Conservation (phyloP, 495 filamentous ascomycete genomes). For the Aspergillus campestris region DNA sequence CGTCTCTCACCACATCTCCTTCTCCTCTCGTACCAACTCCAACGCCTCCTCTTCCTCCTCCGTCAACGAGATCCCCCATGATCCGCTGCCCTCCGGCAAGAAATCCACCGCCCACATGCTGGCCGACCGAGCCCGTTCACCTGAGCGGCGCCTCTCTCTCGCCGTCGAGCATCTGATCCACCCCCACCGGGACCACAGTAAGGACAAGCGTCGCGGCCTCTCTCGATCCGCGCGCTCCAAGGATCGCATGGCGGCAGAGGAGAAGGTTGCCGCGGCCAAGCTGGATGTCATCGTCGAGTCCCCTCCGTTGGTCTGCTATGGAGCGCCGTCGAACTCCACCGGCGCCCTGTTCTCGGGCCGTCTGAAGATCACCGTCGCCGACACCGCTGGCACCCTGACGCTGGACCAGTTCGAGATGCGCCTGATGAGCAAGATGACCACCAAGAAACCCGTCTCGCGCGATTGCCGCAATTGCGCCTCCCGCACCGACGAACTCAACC, state of each 20-base stretch:
- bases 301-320: constrained; percentile 80
- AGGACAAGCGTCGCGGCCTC: constrained; percentile 34
- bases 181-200: constrained; percentile 35
- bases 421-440: constrained; percentile 56
- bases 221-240: constrained; percentile 33
- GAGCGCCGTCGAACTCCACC: constrained; percentile 61
- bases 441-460: constrained; percentile 67
- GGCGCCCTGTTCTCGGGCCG: constrained; percentile 86
- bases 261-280: constrained; percentile 38
- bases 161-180: constrained; percentile 40
- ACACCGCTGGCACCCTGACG: constrained; percentile 44
- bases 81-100: constrained; percentile 16
- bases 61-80: constrained; percentile 31
- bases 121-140: constrained; percentile 28
- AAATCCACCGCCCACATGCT: constrained; percentile 20
- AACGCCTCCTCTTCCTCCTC: constrained; percentile 34
- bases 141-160: constrained; percentile 38
- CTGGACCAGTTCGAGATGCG: constrained; percentile 62
- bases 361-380: constrained; percentile 60
- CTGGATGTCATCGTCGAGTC: constrained; percentile 79
- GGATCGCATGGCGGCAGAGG: constrained; percentile 24
- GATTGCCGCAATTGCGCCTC: constrained; percentile 71
- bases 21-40: constrained; percentile 30
- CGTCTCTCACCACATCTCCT: constrained; percentile 28
- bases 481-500: constrained; percentile 60